These are phyloP conservation scores for Rhododendron williamsianum DNA, from an alignment of 148 eudicot species.

Conservation along the genomic window DNA sequence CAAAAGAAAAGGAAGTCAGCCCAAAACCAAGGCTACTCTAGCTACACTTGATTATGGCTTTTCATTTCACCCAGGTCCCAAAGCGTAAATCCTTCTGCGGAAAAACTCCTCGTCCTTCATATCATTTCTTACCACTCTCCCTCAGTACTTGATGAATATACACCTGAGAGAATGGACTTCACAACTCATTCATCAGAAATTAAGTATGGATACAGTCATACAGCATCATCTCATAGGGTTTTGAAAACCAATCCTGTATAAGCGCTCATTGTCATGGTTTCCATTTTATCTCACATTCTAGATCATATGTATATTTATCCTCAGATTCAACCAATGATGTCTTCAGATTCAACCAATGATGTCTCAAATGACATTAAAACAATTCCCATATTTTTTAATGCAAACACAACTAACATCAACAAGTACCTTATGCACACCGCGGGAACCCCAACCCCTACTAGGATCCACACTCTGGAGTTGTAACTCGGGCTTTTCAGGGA, in stretches of 20 bases:
- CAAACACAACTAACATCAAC: neutral
- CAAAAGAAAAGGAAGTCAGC: neutral
- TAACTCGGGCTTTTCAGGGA: constrained; percentile 40
- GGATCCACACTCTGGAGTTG: constrained; percentile 78
- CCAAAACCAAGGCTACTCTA: neutral
- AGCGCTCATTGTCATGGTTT: neutral
- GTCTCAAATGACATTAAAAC: neutral
- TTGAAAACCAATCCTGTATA: neutral
- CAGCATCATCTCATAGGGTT: neutral
- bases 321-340: neutral
- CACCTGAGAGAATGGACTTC: neutral
- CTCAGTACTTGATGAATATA: neutral
- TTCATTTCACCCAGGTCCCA: neutral
- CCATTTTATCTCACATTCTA: neutral
- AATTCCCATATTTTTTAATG: neutral
- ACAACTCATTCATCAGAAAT: neutral
- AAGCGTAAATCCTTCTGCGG: neutral
- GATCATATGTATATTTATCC: neutral
- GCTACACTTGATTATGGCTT: neutral
- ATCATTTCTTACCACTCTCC: neutral
- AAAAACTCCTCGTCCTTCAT: neutral
- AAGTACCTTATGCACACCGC: constrained; percentile 93
- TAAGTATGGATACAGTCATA: neutral
- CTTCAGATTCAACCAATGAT: neutral
- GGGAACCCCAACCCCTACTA: constrained; percentile 75